These are phyloP conservation scores for Eucalyptus marginata DNA, from an alignment of 345 rosid genomes.

Conservation along the genomic window DNA sequence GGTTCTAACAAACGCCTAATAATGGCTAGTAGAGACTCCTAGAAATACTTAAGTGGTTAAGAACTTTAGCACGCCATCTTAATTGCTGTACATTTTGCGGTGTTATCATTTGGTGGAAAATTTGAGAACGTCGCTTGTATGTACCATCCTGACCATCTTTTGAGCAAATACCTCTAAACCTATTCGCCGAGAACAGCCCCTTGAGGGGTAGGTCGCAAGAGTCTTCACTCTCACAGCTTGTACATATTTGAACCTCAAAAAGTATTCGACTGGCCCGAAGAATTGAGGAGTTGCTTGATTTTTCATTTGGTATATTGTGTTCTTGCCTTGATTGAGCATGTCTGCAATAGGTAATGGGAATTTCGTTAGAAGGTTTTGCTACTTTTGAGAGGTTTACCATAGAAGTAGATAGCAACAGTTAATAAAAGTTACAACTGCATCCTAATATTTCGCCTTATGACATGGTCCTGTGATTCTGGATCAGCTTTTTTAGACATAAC, in stretches of 20 bases:
- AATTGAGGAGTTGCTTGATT: not conserved
- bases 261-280: not conserved
- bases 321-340: not conserved
- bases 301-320: not conserved
- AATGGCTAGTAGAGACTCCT: not conserved
- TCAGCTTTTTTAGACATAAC: not conserved
- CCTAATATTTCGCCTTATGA: not conserved
- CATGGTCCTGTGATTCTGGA: not conserved
- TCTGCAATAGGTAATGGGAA: not conserved
- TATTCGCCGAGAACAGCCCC: not conserved
- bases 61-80: not conserved
- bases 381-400: not conserved
- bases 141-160: not conserved
- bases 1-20: not conserved
- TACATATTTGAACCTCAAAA: not conserved
- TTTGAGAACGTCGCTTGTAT: not conserved
- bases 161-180: not conserved
- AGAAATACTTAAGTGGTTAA: too few species aligned
- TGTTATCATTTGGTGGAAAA: not conserved
- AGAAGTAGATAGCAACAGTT: not conserved
- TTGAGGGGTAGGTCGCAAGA: not conserved
- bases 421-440: not conserved
- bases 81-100: not conserved
- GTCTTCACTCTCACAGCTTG: not conserved
- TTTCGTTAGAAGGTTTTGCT: not conserved